Evolutionary conservation across 208 protist species (phyloP), one percentile per base, ranked within the genome.

Genomic region (Lotmaria passim): DNA sequence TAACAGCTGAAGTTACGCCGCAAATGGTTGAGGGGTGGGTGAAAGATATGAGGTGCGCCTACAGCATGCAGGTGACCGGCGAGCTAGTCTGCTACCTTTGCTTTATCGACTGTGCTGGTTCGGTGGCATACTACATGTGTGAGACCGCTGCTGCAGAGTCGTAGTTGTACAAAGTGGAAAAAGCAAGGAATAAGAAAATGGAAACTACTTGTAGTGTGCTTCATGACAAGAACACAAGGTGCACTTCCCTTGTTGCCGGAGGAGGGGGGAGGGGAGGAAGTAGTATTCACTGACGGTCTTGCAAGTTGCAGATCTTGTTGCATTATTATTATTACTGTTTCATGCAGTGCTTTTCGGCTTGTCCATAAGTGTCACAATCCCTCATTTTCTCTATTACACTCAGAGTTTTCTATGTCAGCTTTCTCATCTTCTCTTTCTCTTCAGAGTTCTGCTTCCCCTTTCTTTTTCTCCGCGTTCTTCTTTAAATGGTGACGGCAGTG

Each of bases 91-190:
- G 50, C 36, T 91, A 78, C 65, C 44, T 88, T n/a, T 75, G 75
- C 26, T 88, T 91, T 38, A 71, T 91, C 31, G 86, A 92, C 53
- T 67, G 56, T 7, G 78, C 75, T 12, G 81, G 86, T 3, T 69
- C 73, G 0, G 68, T 93, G 56, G 83, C 83, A 2, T 93, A 86
- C 66, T 93, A 93, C 61, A 11, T 24, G 17, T 84, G 79, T 58
- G 71, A 76, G 21, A 75, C 66, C 0, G 73, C 69, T 10, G 30
- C 34, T 4, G n/a, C n/a, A 17, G 21, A 43, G 1, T 1, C 24
- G 38, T 44, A 10, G 7, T 17, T 36, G 47, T 44, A 23, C 33
- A 52, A 17, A n/a, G n/a, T n/a, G n/a, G n/a, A n/a, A n/a, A n/a
- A 3, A 41, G 33, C 33, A 33, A 11, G 11, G 7, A 51, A 4